These are phyloP conservation scores for Plasmodium blacklocki DNA, from an alignment of 169 alveolate species.

Conservation along the genomic window DNA sequence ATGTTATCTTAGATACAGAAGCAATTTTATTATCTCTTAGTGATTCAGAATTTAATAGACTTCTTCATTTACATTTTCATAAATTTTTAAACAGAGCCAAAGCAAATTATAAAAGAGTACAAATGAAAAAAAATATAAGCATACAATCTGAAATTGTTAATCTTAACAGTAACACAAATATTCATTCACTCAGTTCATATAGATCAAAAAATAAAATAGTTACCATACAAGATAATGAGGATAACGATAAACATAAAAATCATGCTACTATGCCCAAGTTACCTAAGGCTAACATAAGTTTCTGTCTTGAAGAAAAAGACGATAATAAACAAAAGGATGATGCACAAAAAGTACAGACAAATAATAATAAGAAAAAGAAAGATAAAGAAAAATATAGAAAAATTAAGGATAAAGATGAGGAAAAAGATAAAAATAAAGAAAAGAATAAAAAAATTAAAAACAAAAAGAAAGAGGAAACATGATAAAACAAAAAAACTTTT, in stretches of 20 bases:
- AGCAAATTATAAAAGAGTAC: constrained; percentile 68
- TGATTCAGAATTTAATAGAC: constrained; percentile 61
- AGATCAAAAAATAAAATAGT: constrained; percentile 17
- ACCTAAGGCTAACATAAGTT: constrained; percentile 7
- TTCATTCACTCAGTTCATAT: background rate
- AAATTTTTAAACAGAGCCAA: constrained; percentile 73
- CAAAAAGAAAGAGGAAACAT: constrained; percentile 6
- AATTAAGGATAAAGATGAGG: background rate
- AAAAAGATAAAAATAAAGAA: constrained; percentile 27
- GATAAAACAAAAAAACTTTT: constrained; percentile 3
- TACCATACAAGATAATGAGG: constrained; percentile 33
- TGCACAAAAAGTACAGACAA: background rate
- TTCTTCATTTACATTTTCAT: constrained; percentile 40
- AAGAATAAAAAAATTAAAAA: constrained; percentile 9
- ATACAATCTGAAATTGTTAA: background rate
- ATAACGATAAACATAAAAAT: constrained; percentile 8
- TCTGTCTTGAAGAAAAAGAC: background rate
- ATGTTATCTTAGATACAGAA: constrained; percentile 83
- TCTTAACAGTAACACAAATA: constrained; percentile 10
- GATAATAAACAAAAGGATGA: background rate
- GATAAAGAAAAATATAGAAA: background rate
- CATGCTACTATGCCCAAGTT: background rate
- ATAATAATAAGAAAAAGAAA: background rate
- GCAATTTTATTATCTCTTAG: constrained; percentile 25
- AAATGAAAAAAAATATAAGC: background rate